phyloP scores from a whole-genome alignment of 352 stramenopile genomes.

The Pythium utonaiense region DNA sequence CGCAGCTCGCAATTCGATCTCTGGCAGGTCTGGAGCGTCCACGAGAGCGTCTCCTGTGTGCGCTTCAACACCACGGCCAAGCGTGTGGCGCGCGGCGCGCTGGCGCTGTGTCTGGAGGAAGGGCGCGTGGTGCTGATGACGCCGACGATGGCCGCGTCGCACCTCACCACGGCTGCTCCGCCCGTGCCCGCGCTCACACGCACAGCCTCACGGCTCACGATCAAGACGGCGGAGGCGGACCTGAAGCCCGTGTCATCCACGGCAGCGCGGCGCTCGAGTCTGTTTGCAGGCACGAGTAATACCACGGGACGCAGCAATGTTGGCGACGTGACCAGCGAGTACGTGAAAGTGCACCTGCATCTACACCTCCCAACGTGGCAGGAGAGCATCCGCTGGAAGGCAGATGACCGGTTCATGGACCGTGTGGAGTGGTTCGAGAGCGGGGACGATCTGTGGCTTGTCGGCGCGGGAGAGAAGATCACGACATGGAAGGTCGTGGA shows the following conservation, averaged over 20 bases:
- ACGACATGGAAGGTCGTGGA: slow-evolving; percentile 83
- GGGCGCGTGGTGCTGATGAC: slow-evolving; percentile 61
- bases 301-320: not conserved
- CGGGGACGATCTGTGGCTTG: slow-evolving; percentile 64
- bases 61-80: slow-evolving; percentile 46
- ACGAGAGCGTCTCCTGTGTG: slow-evolving; percentile 44
- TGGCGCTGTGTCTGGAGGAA: slow-evolving; percentile 63
- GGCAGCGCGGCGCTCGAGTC: slow-evolving; percentile 10
- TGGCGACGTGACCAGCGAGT: slow-evolving; percentile 32
- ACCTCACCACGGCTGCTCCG: slow-evolving; percentile 14
- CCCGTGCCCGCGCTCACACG: slow-evolving; percentile 6
- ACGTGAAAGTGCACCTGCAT: slow-evolving; percentile 68
- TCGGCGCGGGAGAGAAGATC: slow-evolving; percentile 64
- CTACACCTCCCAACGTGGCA: slow-evolving; percentile 62
- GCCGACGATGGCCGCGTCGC: slow-evolving; percentile 22
- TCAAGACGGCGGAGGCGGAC: slow-evolving; percentile 17
- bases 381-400: slow-evolving; percentile 68
- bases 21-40: slow-evolving; percentile 64
- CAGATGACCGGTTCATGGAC: slow-evolving; percentile 43
- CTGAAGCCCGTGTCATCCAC: slow-evolving; percentile 19
- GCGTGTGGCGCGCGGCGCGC: slow-evolving; percentile 43
- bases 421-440: slow-evolving; percentile 75
- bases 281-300: slow-evolving; percentile 4
- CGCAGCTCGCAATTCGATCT: slow-evolving; percentile 51
- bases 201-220: slow-evolving; percentile 16